Conservation (phyloP, 805 yeast genomes). For the Nakazawaea ernobii region DNA sequence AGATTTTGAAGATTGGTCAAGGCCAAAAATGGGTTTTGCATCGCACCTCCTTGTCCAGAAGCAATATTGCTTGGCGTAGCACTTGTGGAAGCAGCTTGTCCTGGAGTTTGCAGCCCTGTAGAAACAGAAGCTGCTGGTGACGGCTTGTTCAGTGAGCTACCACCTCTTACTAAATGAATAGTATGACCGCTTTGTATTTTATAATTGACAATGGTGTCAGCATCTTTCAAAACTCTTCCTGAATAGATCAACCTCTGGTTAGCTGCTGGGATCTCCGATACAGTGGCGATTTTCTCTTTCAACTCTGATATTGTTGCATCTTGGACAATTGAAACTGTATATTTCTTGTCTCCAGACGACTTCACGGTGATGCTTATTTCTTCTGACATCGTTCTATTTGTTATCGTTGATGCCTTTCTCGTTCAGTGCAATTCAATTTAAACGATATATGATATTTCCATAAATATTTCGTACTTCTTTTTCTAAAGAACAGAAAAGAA, state of each 20-base stretch:
- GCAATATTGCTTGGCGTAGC: slow-evolving; percentile 67
- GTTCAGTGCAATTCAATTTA: no score
- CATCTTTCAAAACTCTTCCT: slow-evolving; percentile 88
- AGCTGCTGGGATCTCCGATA: slow-evolving; percentile 63
- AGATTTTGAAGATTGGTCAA: slow-evolving; percentile 95
- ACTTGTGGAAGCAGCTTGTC: slow-evolving; percentile 20
- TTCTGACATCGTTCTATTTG: slow-evolving; percentile 14
- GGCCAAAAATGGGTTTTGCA: slow-evolving; percentile 74
- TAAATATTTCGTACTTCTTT: no score
- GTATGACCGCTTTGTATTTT: slow-evolving; percentile 84
- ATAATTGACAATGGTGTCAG: slow-evolving; percentile 66
- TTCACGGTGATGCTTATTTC: slow-evolving; percentile 24
- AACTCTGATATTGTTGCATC: slow-evolving; percentile 58
- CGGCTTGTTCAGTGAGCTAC: slow-evolving; percentile 35
- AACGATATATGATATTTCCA: no score
- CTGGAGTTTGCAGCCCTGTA: slow-evolving; percentile 16
- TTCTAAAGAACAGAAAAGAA: no score
- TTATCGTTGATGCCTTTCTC: neutral
- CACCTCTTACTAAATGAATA: slow-evolving; percentile 83
- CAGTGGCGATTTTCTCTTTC: slow-evolving; percentile 57
- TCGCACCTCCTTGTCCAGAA: slow-evolving; percentile 79
- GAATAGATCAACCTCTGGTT: slow-evolving; percentile 88
- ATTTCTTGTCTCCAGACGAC: slow-evolving; percentile 73
- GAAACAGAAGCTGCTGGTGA: slow-evolving; percentile 18
- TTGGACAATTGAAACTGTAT: slow-evolving; percentile 53